Conservation (phyloP, 208 protist genomes). For the Porcisia deanei region DNA sequence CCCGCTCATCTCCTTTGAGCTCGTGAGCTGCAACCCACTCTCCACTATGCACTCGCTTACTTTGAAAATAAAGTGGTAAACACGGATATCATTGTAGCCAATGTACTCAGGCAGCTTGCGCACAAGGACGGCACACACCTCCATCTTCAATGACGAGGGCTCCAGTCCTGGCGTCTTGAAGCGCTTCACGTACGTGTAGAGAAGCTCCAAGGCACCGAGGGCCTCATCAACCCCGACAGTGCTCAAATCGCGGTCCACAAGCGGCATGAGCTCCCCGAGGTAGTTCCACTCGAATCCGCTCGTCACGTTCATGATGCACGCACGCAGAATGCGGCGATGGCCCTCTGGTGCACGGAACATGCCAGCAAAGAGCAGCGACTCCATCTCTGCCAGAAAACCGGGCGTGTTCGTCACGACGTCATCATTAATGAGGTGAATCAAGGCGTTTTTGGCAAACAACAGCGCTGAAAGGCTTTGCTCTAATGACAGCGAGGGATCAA, state of each 20-base stretch:
- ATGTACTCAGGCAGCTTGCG: slow-evolving; percentile 57
- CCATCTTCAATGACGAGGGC: slow-evolving; percentile 48
- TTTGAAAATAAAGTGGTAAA: slow-evolving; percentile 79
- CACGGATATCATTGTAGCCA: slow-evolving; percentile 64
- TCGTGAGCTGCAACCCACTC: slow-evolving; percentile 54
- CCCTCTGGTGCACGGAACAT: slow-evolving; percentile 51
- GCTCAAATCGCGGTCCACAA: slow-evolving; percentile 36
- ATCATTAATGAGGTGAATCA: slow-evolving; percentile 66
- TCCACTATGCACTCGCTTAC: slow-evolving; percentile 78
- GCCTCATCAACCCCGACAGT: slow-evolving; percentile 16
- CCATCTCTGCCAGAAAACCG: slow-evolving; percentile 52
- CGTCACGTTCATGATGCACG: slow-evolving; percentile 63
- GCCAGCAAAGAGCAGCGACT: slow-evolving; percentile 66
- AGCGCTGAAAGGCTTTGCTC: slow-evolving; percentile 82
- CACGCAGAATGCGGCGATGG: slow-evolving; percentile 68
- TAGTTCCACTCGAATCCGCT: slow-evolving; percentile 85
- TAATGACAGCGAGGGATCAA: slow-evolving; percentile 41
- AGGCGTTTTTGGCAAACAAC: slow-evolving; percentile 83
- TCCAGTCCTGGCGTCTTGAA: slow-evolving; percentile 66
- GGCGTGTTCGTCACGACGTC: slow-evolving; percentile 35
- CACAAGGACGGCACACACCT: slow-evolving; percentile 46
- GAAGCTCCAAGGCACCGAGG: slow-evolving; percentile 59
- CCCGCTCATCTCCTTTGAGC: slow-evolving; percentile 38
- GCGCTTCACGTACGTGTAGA: slow-evolving; percentile 77
- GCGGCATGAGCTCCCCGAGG: slow-evolving; percentile 67